Percentiles rank a stretch among this genome's conserved stretches.
Evolutionary conservation across 2,329 filamentous ascomycete genomes (phyloP).

Genomic region (Neoscytalidium dimidiatum): DNA sequence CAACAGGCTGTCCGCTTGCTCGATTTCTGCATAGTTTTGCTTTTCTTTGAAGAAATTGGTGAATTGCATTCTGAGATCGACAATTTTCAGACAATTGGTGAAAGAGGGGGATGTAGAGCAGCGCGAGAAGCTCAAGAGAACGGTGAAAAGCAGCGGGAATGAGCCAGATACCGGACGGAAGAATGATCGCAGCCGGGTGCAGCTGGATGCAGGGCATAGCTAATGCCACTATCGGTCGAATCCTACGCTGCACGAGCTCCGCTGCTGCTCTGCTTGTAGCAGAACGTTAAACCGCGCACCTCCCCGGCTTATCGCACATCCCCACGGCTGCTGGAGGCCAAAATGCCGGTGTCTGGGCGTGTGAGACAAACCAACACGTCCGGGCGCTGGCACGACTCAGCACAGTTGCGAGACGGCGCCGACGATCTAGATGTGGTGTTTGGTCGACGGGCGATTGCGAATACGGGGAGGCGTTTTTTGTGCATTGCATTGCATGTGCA

Average conservation of each 20-base stretch:
- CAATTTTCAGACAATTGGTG: too few relatives aligned
- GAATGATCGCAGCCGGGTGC: too few relatives aligned
- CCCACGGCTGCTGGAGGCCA: neutral
- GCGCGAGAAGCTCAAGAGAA: neutral
- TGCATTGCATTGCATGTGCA: too few relatives aligned
- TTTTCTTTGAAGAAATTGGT: neutral
- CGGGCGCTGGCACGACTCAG: neutral
- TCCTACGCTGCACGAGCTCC: neutral
- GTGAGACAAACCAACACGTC: neutral
- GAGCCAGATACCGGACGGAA: neutral
- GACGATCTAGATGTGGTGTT: neutral
- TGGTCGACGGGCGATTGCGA: neutral
- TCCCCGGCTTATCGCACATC: neutral
- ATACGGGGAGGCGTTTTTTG: neutral
- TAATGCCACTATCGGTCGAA: neutral
- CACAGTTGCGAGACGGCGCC: neutral
- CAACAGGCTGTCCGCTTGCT: neutral
- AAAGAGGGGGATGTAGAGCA: too few relatives aligned
- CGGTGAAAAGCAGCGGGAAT: neutral
- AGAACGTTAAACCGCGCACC: neutral
- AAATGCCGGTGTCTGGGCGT: neutral
- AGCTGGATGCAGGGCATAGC: too few relatives aligned
- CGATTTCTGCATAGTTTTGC: neutral
- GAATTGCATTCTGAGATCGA: neutral
- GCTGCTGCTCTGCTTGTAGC: neutral